Conservation (phyloP, 495 filamentous ascomycete species). For the Aspergillus bertholletiae region DNA sequence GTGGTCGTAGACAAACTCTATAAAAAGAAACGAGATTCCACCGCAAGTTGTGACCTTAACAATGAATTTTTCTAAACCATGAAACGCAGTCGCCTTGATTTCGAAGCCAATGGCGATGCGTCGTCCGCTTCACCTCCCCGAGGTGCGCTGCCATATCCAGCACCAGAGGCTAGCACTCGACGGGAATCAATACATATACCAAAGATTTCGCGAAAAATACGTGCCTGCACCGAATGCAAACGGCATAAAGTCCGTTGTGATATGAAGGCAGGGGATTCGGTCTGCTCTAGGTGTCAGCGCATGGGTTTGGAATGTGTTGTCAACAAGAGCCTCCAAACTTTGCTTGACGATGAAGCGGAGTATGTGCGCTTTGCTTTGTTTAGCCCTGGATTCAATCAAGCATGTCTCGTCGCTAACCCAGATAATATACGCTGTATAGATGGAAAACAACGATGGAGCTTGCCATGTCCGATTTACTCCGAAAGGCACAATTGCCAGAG, state of each 20-base stretch:
- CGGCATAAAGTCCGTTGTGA: conserved; percentile 52
- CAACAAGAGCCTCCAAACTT: conserved; percentile 53
- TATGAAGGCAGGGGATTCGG: conserved; percentile 43
- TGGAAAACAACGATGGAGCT: conserved; percentile 47
- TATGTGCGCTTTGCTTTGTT: conserved; percentile 20
- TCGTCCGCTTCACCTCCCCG: conserved; percentile 37
- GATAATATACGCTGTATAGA: conserved; percentile 15
- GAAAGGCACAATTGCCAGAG: conserved; percentile 43
- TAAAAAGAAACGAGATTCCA: neutral
- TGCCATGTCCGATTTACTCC: conserved; percentile 44
- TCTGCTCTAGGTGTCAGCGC: conserved; percentile 47
- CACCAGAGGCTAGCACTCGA: conserved; percentile 31
- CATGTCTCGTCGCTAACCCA: conserved; percentile 4
- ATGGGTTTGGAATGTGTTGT: conserved; percentile 51
- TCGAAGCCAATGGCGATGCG: conserved; percentile 41
- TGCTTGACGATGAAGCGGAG: conserved; percentile 50
- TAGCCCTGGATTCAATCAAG: neutral
- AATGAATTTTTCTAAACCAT: conserved; percentile 27
- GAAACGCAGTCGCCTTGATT: conserved; percentile 46
- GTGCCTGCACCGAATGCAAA: conserved; percentile 53
- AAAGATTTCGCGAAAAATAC: conserved; percentile 54
- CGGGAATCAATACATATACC: conserved; percentile 35
- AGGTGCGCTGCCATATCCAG: conserved; percentile 17
- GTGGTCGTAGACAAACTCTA: neutral
- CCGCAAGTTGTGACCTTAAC: neutral